Percentiles rank a stretch among this genome's conserved stretches.
These are phyloP conservation scores for Stephania yunnanensis DNA, from an alignment of 164 flowering plant species.

Conservation along the genomic window DNA sequence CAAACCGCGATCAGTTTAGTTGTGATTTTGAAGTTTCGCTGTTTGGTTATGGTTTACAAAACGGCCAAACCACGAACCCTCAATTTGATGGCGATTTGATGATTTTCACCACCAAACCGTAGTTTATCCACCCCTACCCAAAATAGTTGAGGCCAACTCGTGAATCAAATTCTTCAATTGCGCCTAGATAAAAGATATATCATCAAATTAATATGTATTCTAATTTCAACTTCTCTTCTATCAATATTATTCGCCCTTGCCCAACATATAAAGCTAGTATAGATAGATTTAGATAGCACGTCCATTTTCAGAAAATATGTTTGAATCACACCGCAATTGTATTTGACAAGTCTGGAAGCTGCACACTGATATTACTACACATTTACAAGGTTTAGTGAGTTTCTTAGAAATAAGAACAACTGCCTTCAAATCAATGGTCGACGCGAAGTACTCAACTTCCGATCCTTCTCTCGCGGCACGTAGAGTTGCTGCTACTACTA, in stretches of 20 bases:
- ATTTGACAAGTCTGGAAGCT: not conserved
- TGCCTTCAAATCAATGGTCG: not conserved
- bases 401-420: not conserved
- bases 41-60: no score
- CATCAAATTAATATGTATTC: not conserved
- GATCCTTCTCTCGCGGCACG: constrained; percentile 6
- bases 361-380: constrained; percentile 11
- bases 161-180: no score
- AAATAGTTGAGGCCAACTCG: no score
- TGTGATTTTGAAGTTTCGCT: no score
- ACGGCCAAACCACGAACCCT: no score
- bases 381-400: constrained; percentile 16
- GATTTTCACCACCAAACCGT: no score
- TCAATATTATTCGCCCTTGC: not conserved
- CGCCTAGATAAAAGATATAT: no score
- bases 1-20: no score
- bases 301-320: not conserved
- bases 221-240: not conserved
- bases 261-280: not conserved
- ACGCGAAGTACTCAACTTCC: not conserved
- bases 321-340: constrained; percentile 13
- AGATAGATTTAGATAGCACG: not conserved
- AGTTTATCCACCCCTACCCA: no score
- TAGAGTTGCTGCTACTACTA: not conserved
- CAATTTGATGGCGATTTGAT: no score